Base-by-base conservation (phyloP, 257 asterid genomes). In the Leonotis leonurus region DNA sequence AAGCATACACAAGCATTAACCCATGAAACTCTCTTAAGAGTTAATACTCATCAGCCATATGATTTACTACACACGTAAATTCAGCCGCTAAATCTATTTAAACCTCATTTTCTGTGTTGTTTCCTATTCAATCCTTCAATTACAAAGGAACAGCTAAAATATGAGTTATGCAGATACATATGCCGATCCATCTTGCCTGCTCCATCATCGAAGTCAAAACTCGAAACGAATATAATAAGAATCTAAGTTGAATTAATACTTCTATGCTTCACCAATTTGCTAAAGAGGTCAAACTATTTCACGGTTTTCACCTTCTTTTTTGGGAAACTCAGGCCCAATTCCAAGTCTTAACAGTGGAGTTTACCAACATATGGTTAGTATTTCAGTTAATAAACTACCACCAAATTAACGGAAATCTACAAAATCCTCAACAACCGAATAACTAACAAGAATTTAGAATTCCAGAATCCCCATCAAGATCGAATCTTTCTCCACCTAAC, bases 401-500 rank as follows among this genome's bases (percentile, higher is more conserved):
- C 52, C 44, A 29, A 69, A 50, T 57, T 43, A 20, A 57, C 56
- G 43, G 10, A 35, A 33, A 27, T 56, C 12, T n/a, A n/a, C n/a
- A n/a, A 40, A 69, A 48, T 32, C 43, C 68, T 33, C 62, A 56
- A 30, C 17, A 64, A 64, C 69, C 60, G 20, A 56, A 60, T 57
- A 56, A 13, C 61, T 9, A 55, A 40, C 44, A 59, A 39, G 68
- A 64, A 69, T 22, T 32, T 43, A 55, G 30, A 48, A 1, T 41
- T 32, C 37, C 64, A 46, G 35, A 56, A 73, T 22, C 18, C 49
- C 46, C 56, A 39, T 26, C 60, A 72, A 68, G 68, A 72, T 60
- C 63, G 64, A 65, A 50, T 14, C 59, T 48, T 67, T 57, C 44
- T 35, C 39, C 8, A 62, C 17, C 62, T 45, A 57, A 36, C 13